These are phyloP conservation scores for Peronospora farinosa DNA, from an alignment of 352 stramenopile species.

Conservation along the genomic window DNA sequence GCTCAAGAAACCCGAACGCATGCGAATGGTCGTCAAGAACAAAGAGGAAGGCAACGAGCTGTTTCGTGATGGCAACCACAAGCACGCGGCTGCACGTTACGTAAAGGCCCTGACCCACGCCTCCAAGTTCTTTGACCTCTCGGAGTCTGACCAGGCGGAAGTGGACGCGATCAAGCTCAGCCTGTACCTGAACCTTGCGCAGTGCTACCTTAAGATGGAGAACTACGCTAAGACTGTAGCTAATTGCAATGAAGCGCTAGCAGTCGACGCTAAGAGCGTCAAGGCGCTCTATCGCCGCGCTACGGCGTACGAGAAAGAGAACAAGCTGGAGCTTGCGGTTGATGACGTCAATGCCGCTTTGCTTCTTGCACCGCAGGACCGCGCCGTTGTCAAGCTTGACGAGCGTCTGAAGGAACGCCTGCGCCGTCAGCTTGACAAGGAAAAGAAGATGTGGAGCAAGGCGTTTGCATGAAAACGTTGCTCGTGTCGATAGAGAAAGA, in stretches of 20 bases:
- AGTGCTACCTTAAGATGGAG: slow-evolving; percentile 93
- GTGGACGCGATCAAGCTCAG: slow-evolving; percentile 87
- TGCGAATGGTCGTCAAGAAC: slow-evolving; percentile 91
- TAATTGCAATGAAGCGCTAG: slow-evolving; percentile 83
- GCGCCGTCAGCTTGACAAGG: slow-evolving; percentile 78
- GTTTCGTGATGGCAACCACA: slow-evolving; percentile 88
- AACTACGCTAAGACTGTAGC: slow-evolving; percentile 74
- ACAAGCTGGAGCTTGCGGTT: slow-evolving; percentile 70
- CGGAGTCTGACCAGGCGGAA: slow-evolving; percentile 69
- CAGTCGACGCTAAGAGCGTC: slow-evolving; percentile 60
- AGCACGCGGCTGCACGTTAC: slow-evolving; percentile 85
- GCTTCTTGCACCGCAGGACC: slow-evolving; percentile 60
- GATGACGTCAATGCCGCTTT: slow-evolving; percentile 57
- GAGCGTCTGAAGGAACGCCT: slow-evolving; percentile 60
- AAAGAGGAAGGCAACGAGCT: slow-evolving; percentile 94
- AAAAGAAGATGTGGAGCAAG: slow-evolving; percentile 89
- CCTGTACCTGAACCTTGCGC: slow-evolving; percentile 88
- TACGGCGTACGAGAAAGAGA: slow-evolving; percentile 82
- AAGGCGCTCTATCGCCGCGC: slow-evolving; percentile 87
- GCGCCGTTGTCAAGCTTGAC: slow-evolving; percentile 66
- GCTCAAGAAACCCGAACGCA: slow-evolving; percentile 89
- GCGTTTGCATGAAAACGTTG: slow-evolving; percentile 52
- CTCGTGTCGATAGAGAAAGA: slow-evolving; percentile 1
- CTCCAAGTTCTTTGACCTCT: slow-evolving; percentile 91
- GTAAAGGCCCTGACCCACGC: slow-evolving; percentile 87